A percentile compares a stretch with the other conserved stretches of the same genome.
These are phyloP conservation scores for Annona squamosa DNA, from an alignment of 164 flowering plant species.

Conservation along the genomic window DNA sequence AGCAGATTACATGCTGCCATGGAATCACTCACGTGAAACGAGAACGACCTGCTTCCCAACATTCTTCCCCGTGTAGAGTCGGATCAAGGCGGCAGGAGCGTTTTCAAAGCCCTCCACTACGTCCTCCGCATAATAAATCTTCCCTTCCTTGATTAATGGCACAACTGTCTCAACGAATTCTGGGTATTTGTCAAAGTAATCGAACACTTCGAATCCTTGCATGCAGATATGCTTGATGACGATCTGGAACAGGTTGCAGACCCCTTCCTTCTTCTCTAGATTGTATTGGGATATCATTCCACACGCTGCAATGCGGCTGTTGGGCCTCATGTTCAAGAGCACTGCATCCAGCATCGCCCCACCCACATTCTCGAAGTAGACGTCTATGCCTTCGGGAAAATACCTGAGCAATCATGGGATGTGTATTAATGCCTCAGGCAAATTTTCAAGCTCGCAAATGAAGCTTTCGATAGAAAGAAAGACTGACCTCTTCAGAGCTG, in stretches of 20 bases:
- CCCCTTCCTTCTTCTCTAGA: constrained; percentile 2
- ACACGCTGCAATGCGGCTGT: constrained; percentile 27
- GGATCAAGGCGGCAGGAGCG: constrained; percentile 22
- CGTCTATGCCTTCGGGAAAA: constrained; percentile 29
- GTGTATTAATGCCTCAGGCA: too few species aligned
- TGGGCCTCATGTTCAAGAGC: constrained; percentile 24
- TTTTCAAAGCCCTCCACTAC: constrained; percentile 22
- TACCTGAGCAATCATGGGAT: constrained; percentile 7
- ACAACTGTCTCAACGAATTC: constrained; percentile 22
- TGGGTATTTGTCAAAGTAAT: constrained; percentile 25
- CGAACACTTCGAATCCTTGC: constrained; percentile 28
- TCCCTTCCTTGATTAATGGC: constrained; percentile 20
- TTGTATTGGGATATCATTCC: constrained; percentile 22
- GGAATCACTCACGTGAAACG: constrained; percentile 8
- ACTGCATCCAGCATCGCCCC: constrained; percentile 32
- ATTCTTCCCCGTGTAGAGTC: constrained; percentile 24
- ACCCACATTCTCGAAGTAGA: constrained; percentile 31
- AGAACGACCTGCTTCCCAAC: constrained; percentile 26
- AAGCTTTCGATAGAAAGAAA: too few species aligned
- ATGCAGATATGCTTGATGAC: constrained; percentile 22
- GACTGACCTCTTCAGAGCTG: constrained; percentile 25
- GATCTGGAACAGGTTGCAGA: constrained; percentile 1
- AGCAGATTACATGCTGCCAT: too few species aligned
- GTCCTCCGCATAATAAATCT: constrained; percentile 28
- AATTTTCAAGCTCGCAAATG: too few species aligned